These are phyloP conservation scores for Penicillium sp. DNA, from an alignment of 2,329 filamentous ascomycete species.

Conservation along the genomic window DNA sequence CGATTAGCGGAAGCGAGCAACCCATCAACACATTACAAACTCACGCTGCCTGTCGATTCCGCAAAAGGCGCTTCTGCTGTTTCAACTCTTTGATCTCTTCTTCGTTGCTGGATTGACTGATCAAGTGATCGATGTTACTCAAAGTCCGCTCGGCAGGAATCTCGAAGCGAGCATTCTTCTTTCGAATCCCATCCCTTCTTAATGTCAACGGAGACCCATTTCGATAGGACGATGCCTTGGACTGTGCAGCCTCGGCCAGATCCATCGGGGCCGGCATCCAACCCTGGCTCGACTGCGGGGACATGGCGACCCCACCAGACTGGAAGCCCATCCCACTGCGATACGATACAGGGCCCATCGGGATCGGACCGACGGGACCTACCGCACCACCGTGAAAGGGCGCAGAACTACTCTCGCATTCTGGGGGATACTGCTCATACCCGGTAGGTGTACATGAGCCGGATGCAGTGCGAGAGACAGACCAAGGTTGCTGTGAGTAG, in stretches of 20 bases:
- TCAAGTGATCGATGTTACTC: slow-evolving; percentile 90
- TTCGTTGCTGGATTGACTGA: slow-evolving; percentile 75
- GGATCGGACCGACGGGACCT: slow-evolving; percentile 40
- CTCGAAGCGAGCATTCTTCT: slow-evolving; percentile 98
- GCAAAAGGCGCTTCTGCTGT: slow-evolving; percentile 90
- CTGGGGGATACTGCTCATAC: slow-evolving; percentile 62
- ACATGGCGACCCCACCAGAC: slow-evolving; percentile 54
- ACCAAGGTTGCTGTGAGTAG: slow-evolving; percentile 54
- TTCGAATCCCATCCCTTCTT: slow-evolving; percentile 84
- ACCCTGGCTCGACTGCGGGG: slow-evolving; percentile 61
- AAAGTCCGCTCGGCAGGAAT: slow-evolving; percentile 93
- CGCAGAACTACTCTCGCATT: slow-evolving; percentile 48
- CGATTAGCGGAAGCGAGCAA: neutral
- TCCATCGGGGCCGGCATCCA: slow-evolving; percentile 50
- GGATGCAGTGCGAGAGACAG: slow-evolving; percentile 59
- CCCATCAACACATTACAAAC: slow-evolving; percentile 36
- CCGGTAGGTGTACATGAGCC: slow-evolving; percentile 73
- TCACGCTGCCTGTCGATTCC: slow-evolving; percentile 96
- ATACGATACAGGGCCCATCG: slow-evolving; percentile 41
- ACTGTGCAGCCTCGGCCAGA: slow-evolving; percentile 49
- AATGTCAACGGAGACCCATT: slow-evolving; percentile 69
- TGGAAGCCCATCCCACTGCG: slow-evolving; percentile 52
- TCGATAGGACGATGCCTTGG: slow-evolving; percentile 67
- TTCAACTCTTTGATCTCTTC: slow-evolving; percentile 97
- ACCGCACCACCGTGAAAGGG: slow-evolving; percentile 44